Evolutionary conservation across 352 stramenopile genomes (phyloP), one percentile per base, ranked within the genome.

Genomic region (Pythium vanterpoolii): DNA sequence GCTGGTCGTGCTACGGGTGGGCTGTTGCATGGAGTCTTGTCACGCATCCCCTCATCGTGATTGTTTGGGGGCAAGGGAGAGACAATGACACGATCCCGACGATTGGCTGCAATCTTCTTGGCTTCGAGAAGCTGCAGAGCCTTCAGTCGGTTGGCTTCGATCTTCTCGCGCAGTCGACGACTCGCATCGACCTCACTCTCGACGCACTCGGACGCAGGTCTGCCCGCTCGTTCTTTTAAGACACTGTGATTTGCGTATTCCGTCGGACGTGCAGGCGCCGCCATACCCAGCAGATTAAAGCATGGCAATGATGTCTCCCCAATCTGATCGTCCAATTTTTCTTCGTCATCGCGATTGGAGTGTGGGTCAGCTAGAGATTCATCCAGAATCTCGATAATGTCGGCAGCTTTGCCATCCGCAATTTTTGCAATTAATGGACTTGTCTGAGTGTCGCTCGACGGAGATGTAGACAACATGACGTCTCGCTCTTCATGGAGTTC

Each of bases 61-160:
- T 42, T 3, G 34, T 42, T 13, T 42, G 13, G 13, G 19, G 14
- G 34, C 19, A 42, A 18, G 13, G 34, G 4, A 42, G 34, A 42
- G 34, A 13, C 18, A 42, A 19, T 46, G 5, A 16, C 40, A 13
- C 5, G 4, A 23, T 28, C 16, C 45, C 16, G 14, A n/a, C 31
- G 18, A 44, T 36, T 46, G 39, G 30, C 18, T 71, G 68, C n/a
- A 45, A 39, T 31, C 69, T 72, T 36, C 68, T 68, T 60, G 46
- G 69, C 56, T 77, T 86, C 57, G n/a, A 88, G 57, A 42, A 86
- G 83, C 24, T 78, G 69, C 7, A 90, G 51, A 11, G 83, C 80
- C 21, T 79, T 78, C 14, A 78, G 56, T 8, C 81, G 72, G 45
- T 93, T 90, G 31, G 71, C 69, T 74, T 91, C 81, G 24, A 90